Base-by-base conservation (phyloP, 768 basidiomycete genomes). In the Termitomyces titanicus region DNA sequence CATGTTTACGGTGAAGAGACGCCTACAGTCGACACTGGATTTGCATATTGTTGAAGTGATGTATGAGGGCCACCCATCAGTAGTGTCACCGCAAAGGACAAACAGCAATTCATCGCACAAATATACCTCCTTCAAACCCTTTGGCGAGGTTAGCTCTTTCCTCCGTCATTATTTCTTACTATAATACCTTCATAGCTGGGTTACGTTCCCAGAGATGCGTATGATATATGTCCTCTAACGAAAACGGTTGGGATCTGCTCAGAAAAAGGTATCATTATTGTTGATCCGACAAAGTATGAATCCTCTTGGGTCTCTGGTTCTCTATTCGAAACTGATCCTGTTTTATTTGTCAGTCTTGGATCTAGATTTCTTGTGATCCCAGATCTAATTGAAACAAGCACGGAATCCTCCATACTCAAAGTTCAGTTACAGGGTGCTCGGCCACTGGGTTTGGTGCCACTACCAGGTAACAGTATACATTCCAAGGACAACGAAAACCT, bases 181-280 rank as follows among this genome's bases (percentile, higher is more conserved):
- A 34, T 27, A 38, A 54, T n/a, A 1, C 34, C n/a, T 51, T 15
- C 37, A 2, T 58, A 92, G 89, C 70, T 82, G 2, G 79, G 85
- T 11, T 86, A 82, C 59, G 78, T 92, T 45, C 86, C 91, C 0
- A 86, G 82, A 63, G 89, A 92, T 54, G 83, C 83, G 0, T 78
- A 79, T 52, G 79, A 83, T 51, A 72, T 91, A 25, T 80, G 77
- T 4, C 72, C 83, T 13, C 66, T 94, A 34, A 70, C 72, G 5
- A 88, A 83, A 67, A 85, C 79, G 0, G 72, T 91, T 6, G 86
- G 83, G 0, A 76, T 93, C 24, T 83, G 83, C 59, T 83, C 84
- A 0, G 79, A 80, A 33, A 81, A 82, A 27, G 81, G 85, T 11
- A 77, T 93, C 31, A 75, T 84, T 8, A 82, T 91, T 39, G 72